Evolutionary conservation across 495 filamentous ascomycete genomes (phyloP).

Genomic region (Neurospora africana): DNA sequence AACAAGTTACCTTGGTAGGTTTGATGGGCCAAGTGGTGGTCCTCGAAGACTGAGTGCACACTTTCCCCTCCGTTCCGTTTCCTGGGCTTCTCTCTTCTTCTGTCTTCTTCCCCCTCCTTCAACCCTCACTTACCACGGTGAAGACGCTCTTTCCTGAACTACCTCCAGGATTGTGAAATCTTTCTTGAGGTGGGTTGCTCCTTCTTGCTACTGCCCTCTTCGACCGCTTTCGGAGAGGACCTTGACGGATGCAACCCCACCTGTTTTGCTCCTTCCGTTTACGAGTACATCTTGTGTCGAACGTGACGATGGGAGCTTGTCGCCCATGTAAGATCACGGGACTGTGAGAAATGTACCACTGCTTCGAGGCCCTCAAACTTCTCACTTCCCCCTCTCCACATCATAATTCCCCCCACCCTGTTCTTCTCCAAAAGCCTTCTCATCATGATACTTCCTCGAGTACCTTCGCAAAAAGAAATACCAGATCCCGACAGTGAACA

Average conservation of each 20-base stretch:
- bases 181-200: background rate
- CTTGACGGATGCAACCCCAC: background rate
- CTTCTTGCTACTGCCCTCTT: background rate
- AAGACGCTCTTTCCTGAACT: background rate
- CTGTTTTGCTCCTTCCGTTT: background rate
- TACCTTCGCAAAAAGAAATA: background rate
- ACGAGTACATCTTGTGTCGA: background rate
- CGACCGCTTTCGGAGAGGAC: background rate
- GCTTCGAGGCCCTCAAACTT: too few relatives aligned
- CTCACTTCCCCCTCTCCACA: background rate
- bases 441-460: background rate
- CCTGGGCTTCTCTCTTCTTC: background rate
- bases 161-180: background rate
- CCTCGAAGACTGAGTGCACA: background rate
- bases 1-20: background rate
- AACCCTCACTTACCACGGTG: background rate
- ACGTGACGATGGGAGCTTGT: background rate
- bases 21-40: background rate
- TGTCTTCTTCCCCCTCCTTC: background rate
- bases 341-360: background rate
- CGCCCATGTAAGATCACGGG: background rate
- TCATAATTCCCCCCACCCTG: background rate
- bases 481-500: background rate
- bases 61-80: background rate
- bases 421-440: background rate